Base-by-base conservation (phyloP, 345 rosid genomes). In the Populus pruinosa region DNA sequence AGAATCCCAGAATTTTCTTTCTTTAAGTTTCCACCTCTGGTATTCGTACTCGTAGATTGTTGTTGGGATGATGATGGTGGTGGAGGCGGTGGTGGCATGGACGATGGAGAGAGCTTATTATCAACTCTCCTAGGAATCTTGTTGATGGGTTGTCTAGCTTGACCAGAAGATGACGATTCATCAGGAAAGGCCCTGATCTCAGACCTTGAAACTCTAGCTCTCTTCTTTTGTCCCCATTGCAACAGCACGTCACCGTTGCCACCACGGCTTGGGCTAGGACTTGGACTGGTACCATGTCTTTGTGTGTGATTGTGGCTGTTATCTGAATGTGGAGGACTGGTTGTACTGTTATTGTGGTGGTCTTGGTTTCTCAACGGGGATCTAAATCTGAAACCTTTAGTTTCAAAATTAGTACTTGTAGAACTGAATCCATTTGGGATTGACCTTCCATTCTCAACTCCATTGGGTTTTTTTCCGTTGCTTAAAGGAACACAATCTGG, bases 201-300 rank as follows among this genome's bases (percentile, higher is more conserved):
- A 8, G 85, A 72, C 73, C 93, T 87, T 0, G 91, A 85, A 18
- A 79, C 82, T 76, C 92, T 87, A 2, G 94, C 83, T 78, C 94
- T 86, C 69, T 90, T 90, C 74, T 90, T 85, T 43, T 90, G 94
- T 3, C 94, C 90, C 94, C 92, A 90, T 80, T 87, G 91, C 65
- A 90, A 72, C n/a, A 90, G 62, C 75, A 87, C 82, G 78, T 89
- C 92, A 9, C 89, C 90, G 38, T 49, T 63, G 38, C 80, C 76
- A 17, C 21, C 76, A 8, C 79, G 76, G 79, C 78, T 79, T 23
- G 82, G 80, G 70, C 81, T 86, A 2, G 69, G 59, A n/a, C 71
- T 68, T 33, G 83, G 74, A 41, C 76, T 80, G 17, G 67, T 49
- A 4, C 61, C 74, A 7, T 38, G 66, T 39, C 67, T 76, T 23